Conservation (phyloP, 192 early-diverging fungal genomes). For the Dispira simplex region DNA sequence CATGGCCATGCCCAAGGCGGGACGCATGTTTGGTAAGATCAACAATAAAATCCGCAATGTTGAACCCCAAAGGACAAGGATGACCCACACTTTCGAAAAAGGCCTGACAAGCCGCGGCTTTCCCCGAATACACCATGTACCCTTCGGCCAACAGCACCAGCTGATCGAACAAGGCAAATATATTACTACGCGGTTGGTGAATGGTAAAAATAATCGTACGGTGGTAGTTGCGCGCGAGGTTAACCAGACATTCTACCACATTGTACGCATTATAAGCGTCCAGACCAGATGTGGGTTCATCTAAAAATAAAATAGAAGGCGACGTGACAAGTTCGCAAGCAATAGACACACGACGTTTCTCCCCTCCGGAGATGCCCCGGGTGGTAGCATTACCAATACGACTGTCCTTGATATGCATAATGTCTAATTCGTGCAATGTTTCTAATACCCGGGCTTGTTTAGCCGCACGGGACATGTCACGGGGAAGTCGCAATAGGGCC, state of each 20-base stretch:
- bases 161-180: slow-evolving; percentile 83
- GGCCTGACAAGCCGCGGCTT: slow-evolving; percentile 35
- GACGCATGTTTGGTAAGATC: slow-evolving; percentile 17
- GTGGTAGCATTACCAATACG: slow-evolving; percentile 51
- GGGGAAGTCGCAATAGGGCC: slow-evolving; percentile 65
- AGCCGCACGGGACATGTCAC: slow-evolving; percentile 46
- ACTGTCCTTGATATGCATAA: slow-evolving; percentile 64
- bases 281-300: slow-evolving; percentile 70
- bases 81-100: slow-evolving; percentile 69
- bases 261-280: slow-evolving; percentile 90
- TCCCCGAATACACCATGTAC: slow-evolving; percentile 68
- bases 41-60: slow-evolving; percentile 72
- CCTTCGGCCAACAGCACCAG: slow-evolving; percentile 74
- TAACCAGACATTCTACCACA: slow-evolving; percentile 79
- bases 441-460: slow-evolving; percentile 57
- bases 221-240: slow-evolving; percentile 56
- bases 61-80: slow-evolving; percentile 71
- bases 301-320: slow-evolving; percentile 82
- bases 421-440: slow-evolving; percentile 75
- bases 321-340: slow-evolving; percentile 86
- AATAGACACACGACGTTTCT: slow-evolving; percentile 84
- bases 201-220: slow-evolving; percentile 84
- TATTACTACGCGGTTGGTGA: slow-evolving; percentile 88
- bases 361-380: slow-evolving; percentile 83
- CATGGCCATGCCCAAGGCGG: neutral